Evolutionary conservation across 345 rosid genomes (phyloP).

Genomic region (Hypericum androsaemum): DNA sequence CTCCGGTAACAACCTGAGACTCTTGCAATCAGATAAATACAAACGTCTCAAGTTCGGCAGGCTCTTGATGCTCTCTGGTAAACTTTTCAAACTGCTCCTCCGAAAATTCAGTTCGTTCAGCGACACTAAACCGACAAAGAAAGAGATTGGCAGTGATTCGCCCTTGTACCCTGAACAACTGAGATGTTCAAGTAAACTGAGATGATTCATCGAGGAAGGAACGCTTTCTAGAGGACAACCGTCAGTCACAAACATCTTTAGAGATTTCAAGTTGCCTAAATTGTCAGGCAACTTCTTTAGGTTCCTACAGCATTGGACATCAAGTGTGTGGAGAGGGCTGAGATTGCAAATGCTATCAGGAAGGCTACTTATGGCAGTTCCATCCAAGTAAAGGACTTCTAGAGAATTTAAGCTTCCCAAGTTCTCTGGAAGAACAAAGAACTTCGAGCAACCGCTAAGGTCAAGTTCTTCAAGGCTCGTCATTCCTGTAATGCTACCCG

Average conservation of each 20-base stretch:
- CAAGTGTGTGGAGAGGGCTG: no score
- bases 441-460: conserved; percentile 17
- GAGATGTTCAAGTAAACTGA: no score
- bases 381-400: conserved; percentile 5
- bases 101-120: conserved; percentile 16
- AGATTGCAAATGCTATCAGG: conserved; percentile 3
- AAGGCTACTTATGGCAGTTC: conserved; percentile 13
- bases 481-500: conserved; percentile 7
- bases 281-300: conserved; percentile 1
- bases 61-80: conserved; percentile 20
- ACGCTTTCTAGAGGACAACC: neutral
- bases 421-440: conserved; percentile 19
- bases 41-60: conserved; percentile 10
- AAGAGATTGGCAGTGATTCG: neutral
- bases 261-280: conserved; percentile 8
- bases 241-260: neutral
- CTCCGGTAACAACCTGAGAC: neutral
- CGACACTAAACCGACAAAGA: conserved; percentile 15
- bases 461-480: conserved; percentile 8
- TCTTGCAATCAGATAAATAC: neutral
- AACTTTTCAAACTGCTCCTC: conserved; percentile 17
- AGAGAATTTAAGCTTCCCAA: conserved; percentile 6
- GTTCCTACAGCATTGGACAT: conserved; percentile 11
- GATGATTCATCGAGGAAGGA: no score
- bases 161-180: neutral